A percentile compares a stretch with the other conserved stretches of the same genome.
Evolutionary conservation across 805 yeast species (phyloP).

Genomic region (Priceomyces medius): DNA sequence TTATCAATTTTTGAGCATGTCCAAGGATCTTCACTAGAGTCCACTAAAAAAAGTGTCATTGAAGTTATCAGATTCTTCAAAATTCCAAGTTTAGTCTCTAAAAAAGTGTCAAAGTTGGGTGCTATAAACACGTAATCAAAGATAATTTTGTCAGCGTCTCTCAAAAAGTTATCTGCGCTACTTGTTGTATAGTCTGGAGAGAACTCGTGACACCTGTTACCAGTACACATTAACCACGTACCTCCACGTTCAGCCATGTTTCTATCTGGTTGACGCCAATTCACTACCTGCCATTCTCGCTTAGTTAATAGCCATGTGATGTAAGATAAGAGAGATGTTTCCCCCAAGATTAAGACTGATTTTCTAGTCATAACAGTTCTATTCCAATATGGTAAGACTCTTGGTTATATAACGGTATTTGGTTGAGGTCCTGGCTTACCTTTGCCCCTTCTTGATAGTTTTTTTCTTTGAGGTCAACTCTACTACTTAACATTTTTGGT

Average conservation of each 20-base stretch:
- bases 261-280: neutral
- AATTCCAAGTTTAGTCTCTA: conserved; percentile 1
- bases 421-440: neutral
- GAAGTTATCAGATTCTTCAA: conserved; percentile 7
- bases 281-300: conserved; percentile 13
- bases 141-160: neutral
- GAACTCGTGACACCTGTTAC: conserved; percentile 1
- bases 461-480: neutral
- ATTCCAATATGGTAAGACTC: neutral
- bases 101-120: conserved; percentile 4
- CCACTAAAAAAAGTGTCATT: conserved; percentile 12
- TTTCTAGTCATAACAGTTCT: neutral
- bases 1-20: conserved; percentile 8
- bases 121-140: conserved; percentile 12
- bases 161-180: neutral
- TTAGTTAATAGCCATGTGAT: conserved; percentile 12
- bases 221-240: conserved; percentile 3
- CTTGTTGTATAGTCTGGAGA: neutral
- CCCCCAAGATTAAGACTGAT: conserved; percentile 15
- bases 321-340: conserved; percentile 15
- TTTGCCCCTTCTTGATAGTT: neutral
- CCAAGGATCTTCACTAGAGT: conserved; percentile 17
- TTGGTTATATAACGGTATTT: neutral
- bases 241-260: neutral
- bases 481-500: neutral